Evolutionary conservation across 805 yeast genomes (phyloP), one percentile per base, ranked within the genome.

Genomic region (Saccharomycopsis oosterbeekiorum): DNA sequence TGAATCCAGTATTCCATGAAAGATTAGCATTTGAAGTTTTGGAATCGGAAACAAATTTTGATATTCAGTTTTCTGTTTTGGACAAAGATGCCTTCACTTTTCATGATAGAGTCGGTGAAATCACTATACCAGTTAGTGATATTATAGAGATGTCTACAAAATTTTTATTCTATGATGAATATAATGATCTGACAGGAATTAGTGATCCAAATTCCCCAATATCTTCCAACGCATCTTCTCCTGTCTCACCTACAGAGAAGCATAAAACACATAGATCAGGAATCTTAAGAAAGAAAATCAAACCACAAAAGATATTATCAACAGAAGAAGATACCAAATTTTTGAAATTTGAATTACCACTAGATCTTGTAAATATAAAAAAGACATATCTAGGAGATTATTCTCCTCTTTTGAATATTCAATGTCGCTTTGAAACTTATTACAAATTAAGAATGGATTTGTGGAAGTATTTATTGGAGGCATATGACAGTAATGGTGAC

Each of bases 21-120:
- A 76, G 86, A 65, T 73, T 92, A 21, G 85, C 93, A 0, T 87
- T 93, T 70, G 96, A 91, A 65, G 81, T 93, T 0, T 75, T 82
- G 41, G 78, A 83, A 2, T 80, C 79, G 64, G 97, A 93, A 69
- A 73, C 74, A 29, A 79, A 79, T 65, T 93, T 78, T 69, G 81
- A 85, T 58, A 74, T 94, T 57, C 80, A 81, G 59, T 84, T 93
- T 68, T 80, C 85, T 34, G 84, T 94, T 2, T 75, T 90, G 70
- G 99, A 93, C 70, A 88, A 86, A 65, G 99, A 93, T 70, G 80
- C 83, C 40, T 79, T 92, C 63, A 84, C 97, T 0, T 84, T 80
- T 65, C 90, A 94, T 71, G 97, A 93, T 68, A 80, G 84, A 54
- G 89, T 94, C 12, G 97, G 96, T 8, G 76, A 76, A 24, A 83